Percentiles rank a stretch among this genome's conserved stretches.
phyloP scores from a whole-genome alignment of 164 flowering plant genomes.

The Cinnamomum chago region DNA sequence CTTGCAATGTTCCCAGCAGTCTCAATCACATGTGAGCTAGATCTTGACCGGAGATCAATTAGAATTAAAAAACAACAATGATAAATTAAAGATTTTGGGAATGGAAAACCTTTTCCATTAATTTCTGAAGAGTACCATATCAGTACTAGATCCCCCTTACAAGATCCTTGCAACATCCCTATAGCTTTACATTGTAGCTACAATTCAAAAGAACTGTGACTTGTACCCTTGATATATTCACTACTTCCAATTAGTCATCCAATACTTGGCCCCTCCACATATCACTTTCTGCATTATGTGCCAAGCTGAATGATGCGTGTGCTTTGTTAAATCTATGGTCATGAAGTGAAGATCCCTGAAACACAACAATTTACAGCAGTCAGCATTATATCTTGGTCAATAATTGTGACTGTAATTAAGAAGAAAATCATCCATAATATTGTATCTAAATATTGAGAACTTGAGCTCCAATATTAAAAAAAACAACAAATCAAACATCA shows the following conservation, averaged over 20 bases:
- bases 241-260: conserved; percentile 45
- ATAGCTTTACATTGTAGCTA: conserved; percentile 42
- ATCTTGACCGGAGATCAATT: too few species aligned
- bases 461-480: too few species aligned
- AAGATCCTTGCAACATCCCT: conserved; percentile 43
- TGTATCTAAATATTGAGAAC: too few species aligned
- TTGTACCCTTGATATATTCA: conserved; percentile 24
- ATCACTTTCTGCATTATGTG: conserved; percentile 85
- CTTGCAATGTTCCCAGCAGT: conserved; percentile 98
- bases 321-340: conserved; percentile 46
- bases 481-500: too few species aligned
- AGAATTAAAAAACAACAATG: too few species aligned
- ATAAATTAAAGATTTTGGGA: too few species aligned
- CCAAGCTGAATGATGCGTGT: conserved; percentile 95
- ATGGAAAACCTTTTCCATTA: too few species aligned
- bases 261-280: conserved; percentile 60
- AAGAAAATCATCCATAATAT: too few species aligned
- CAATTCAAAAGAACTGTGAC: conserved; percentile 59
- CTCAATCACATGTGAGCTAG: conserved; percentile 41
- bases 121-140: conserved; percentile 33
- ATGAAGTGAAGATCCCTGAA: conserved; percentile 44
- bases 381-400: background rate
- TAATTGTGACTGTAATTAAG: background rate
- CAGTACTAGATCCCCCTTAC: conserved; percentile 31
- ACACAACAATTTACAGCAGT: background rate